Evolutionary conservation across 176 grass and related monocot genomes (phyloP), one percentile per base, ranked within the genome.

Genomic region (Tillandsia fasciculata): DNA sequence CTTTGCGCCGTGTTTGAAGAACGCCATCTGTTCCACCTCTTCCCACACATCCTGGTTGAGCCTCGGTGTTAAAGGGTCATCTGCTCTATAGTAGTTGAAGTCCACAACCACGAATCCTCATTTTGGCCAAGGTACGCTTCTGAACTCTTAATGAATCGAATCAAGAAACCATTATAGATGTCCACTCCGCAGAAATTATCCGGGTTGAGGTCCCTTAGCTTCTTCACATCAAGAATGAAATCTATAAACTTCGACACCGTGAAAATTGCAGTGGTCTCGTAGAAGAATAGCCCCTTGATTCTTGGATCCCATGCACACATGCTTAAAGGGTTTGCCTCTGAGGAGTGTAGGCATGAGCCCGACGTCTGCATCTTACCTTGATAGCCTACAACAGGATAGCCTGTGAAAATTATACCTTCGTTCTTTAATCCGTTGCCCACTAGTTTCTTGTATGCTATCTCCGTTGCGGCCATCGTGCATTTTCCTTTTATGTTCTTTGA

Each of bases 11-110:
- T 92, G 77, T 80, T 87, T 97, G 10, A 79, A 65, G 70, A 97
- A 92, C 42, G 93, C 93, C 72, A 97, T 77, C 83, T 97, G 93
- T 78, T 92, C 89, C 63, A 92, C 87, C 86, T 92, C 89, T 78
- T 97, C 93, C 89, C 84, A 87, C 67, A 90, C 68, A 76, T 97
- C 93, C 79, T 77, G 67, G 72, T 76, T 71, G 12, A 92, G 77
- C 68, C 89, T 74, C 10, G 86, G 79, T 53, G 74, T 27, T 24
- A 74, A 63, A 20, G 79, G 73, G 26, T 90, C 71, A 0, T 80
- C 57, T 8, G 93, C 76, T 49, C 93, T 83, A 29, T 89, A 90
- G 78, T 97, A 97, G 81, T 97, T 97, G 77, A 97, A 92, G 73
- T 97, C 89, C 67, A 92, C 64, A 26, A 85, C 89, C 3, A 97